phyloP scores from a whole-genome alignment of 768 basidiomycete species.

The Russula emetica region DNA sequence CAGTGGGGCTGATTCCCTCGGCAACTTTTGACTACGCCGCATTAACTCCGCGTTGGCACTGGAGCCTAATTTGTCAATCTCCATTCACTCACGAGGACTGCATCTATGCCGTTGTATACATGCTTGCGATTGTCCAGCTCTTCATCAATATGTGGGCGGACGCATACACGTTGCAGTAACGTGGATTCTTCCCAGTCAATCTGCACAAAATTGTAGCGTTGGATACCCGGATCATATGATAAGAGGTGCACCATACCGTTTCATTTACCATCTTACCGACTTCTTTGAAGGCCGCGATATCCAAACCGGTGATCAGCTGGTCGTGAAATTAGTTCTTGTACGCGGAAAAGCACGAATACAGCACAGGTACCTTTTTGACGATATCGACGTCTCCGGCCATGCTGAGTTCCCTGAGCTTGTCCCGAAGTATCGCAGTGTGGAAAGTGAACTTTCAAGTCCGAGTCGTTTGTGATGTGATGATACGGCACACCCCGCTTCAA shows the following conservation, averaged over 20 bases:
- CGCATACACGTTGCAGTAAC: slow-evolving; percentile 61
- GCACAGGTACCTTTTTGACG: slow-evolving; percentile 51
- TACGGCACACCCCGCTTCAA: background rate
- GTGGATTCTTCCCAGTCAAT: slow-evolving; percentile 93
- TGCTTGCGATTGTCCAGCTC: slow-evolving; percentile 83
- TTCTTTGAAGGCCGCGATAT: slow-evolving; percentile 58
- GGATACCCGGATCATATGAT: background rate
- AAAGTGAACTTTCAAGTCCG: slow-evolving; percentile 59
- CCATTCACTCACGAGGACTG: slow-evolving; percentile 56
- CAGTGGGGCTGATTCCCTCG: slow-evolving; percentile 55
- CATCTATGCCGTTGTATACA: slow-evolving; percentile 79
- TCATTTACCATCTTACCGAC: slow-evolving; percentile 69
- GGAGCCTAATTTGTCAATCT: background rate
- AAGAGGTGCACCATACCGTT: slow-evolving; percentile 43
- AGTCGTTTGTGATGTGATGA: background rate
- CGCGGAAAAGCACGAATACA: too few relatives aligned
- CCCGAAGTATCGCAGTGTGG: slow-evolving; percentile 70
- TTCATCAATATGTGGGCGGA: slow-evolving; percentile 74
- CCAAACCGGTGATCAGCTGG: slow-evolving; percentile 56
- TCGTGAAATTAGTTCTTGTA: background rate
- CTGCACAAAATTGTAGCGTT: slow-evolving; percentile 39
- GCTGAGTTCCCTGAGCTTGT: slow-evolving; percentile 60
- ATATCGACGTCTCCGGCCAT: slow-evolving; percentile 51
- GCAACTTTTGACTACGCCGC: slow-evolving; percentile 68
- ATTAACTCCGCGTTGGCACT: slow-evolving; percentile 15